Percentiles rank a stretch among this genome's conserved stretches.
Evolutionary conservation across 352 stramenopile genomes (phyloP).

Genomic region (Chrysophaeum taylorii): DNA sequence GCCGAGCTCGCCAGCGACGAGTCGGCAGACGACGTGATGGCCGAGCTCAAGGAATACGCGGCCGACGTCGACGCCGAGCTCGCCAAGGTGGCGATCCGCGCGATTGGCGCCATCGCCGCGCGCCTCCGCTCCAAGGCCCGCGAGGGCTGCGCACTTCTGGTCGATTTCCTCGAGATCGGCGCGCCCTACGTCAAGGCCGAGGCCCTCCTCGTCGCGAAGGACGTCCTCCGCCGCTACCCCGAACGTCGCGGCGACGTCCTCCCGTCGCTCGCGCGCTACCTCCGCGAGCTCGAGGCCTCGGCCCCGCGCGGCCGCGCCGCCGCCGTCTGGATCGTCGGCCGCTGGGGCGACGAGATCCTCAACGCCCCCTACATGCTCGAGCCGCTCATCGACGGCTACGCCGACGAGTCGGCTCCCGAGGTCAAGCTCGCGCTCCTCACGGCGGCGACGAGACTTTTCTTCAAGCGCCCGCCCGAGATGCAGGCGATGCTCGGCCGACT

Average conservation of each 20-base stretch:
- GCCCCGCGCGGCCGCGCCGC: conserved; percentile 74
- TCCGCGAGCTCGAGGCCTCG: conserved; percentile 56
- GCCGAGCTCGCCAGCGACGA: conserved; percentile 80
- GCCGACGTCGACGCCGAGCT: conserved; percentile 83
- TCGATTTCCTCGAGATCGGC: conserved; percentile 93
- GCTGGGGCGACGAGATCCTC: conserved; percentile 76
- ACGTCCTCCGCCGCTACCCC: conserved; percentile 89
- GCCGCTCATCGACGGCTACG: conserved; percentile 69
- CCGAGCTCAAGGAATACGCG: conserved; percentile 92
- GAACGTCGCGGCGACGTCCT: conserved; percentile 78
- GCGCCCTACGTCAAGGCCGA: conserved; percentile 89
- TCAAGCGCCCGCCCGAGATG: conserved; percentile 90
- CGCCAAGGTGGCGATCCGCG: conserved; percentile 72
- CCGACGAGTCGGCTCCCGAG: conserved; percentile 62
- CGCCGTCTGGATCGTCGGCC: conserved; percentile 88
- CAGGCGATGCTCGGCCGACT: conserved; percentile 91
- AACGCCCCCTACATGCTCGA: conserved; percentile 91
- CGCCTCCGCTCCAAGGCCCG: conserved; percentile 53
- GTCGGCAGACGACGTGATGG: conserved; percentile 89
- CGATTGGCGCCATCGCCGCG: conserved; percentile 80
- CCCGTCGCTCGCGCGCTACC: conserved; percentile 47
- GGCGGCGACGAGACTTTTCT: conserved; percentile 94
- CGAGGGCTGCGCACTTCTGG: conserved; percentile 50
- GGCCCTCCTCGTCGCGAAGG: conserved; percentile 85
- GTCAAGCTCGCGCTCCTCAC: conserved; percentile 88